Evolutionary conservation across 345 rosid genomes (phyloP).

Genomic region (Anacardium occidentale): DNA sequence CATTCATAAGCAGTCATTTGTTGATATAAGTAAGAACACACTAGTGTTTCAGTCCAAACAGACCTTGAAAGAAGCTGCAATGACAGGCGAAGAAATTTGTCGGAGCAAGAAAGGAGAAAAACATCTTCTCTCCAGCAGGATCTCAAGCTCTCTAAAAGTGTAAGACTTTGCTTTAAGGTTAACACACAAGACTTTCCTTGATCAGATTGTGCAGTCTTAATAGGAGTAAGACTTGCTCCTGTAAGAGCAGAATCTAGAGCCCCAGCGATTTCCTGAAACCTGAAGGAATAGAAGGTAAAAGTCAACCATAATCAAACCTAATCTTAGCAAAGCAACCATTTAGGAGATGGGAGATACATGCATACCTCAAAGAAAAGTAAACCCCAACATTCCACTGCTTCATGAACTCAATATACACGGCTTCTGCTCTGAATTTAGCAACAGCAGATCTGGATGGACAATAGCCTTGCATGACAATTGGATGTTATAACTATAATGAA

Average conservation of each 20-base stretch:
- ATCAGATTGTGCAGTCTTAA: conserved; percentile 51
- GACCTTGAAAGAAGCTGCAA: conserved; percentile 93
- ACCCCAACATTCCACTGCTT: conserved; percentile 98
- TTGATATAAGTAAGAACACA: not conserved
- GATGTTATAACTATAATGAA: conserved; percentile 34
- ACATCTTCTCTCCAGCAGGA: conserved; percentile 96
- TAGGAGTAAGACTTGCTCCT: conserved; percentile 58
- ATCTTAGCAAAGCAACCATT: conserved; percentile 1
- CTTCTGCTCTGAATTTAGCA: conserved; percentile 73
- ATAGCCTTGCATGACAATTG: conserved; percentile 77
- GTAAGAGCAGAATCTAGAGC: conserved; percentile 76
- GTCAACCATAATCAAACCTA: conserved; percentile 8
- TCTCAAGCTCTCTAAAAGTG: conserved; percentile 80
- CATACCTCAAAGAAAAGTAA: conserved; percentile 90
- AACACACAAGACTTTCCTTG: conserved; percentile 37
- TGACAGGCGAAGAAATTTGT: conserved; percentile 95
- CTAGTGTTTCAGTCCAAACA: conserved; percentile 19
- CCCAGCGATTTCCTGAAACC: conserved; percentile 99
- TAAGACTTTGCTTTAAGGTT: conserved; percentile 69
- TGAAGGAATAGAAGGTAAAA: conserved; percentile 33
- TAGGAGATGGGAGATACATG: conserved; percentile 13
- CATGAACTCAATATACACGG: conserved; percentile 72
- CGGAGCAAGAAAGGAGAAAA: conserved; percentile 81
- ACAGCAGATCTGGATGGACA: conserved; percentile 97
- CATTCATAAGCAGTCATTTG: conserved; percentile 7